Conservation (phyloP, 805 yeast genomes). For the Metschnikowia cubensis region DNA sequence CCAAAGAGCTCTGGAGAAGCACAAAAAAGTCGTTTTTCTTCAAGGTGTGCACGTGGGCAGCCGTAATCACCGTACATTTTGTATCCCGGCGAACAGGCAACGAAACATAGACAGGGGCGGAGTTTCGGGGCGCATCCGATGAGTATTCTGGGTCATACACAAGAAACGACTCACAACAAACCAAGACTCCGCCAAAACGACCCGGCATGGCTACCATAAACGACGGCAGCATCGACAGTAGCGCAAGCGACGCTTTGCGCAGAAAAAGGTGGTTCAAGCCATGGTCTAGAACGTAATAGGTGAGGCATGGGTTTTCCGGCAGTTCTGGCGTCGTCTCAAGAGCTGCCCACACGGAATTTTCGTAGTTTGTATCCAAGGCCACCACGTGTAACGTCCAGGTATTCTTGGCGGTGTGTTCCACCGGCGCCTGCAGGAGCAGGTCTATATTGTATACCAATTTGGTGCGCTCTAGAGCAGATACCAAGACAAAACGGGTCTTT, state of each 20-base stretch:
- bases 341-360: constrained; percentile 81
- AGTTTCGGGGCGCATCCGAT: constrained; percentile 8
- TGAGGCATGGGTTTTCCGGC: constrained; percentile 30
- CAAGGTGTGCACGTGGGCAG: constrained; percentile 63
- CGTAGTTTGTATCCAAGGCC: constrained; percentile 72
- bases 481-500: constrained; percentile 61
- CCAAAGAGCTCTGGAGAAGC: constrained; percentile 63
- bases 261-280: constrained; percentile 76
- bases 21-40: constrained; percentile 59
- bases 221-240: constrained; percentile 32
- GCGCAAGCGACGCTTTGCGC: constrained; percentile 23
- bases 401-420: constrained; percentile 57
- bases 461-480: constrained; percentile 69
- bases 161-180: constrained; percentile 56
- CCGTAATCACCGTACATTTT: constrained; percentile 36
- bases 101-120: constrained; percentile 32
- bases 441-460: constrained; percentile 67
- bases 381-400: constrained; percentile 49
- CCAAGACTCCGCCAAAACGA: constrained; percentile 61
- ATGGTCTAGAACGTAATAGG: constrained; percentile 77
- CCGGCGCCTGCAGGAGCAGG: constrained; percentile 49
- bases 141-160: constrained; percentile 43
- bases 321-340: constrained; percentile 46
- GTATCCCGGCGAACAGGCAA: constrained; percentile 48
- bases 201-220: constrained; percentile 68